Evolutionary conservation across 2,329 filamentous ascomycete genomes (phyloP), one percentile per base, ranked within the genome.

Genomic region (Polychaeton citri): DNA sequence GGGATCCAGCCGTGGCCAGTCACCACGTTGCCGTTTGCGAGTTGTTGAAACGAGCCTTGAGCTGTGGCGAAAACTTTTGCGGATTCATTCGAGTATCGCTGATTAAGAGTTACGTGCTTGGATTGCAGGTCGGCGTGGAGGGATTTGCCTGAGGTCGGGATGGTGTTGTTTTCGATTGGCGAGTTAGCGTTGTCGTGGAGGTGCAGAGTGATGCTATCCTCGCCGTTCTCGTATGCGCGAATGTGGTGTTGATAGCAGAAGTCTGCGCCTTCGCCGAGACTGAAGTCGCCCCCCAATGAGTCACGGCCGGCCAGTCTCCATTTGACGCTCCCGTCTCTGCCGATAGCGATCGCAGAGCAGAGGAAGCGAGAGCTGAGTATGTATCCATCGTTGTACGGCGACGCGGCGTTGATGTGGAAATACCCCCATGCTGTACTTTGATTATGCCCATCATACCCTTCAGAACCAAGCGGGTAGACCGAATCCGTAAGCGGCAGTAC

Each of bases 231-330:
- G 34, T 4, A 40, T 2, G 38, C 38, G 19, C 46, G 37, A 30
- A 48, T 44, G 28, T 48, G 21, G 21, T 46, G 45, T 32, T 46
- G 43, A 24, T 48, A 46, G 19, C 43, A 42, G 31, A 47, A 47
- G 12, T 35, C 32, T 3, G 37, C 44, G 7, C 34, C 40, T 19
- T 33, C 32, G 15, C 12, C 15, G 7, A 15, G 15, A 8, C 18
- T 19, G 20, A 33, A 33, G 32, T 33, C 32, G 33, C 24, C 34
- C 1, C 43, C 44, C n/a, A n/a, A n/a, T n/a, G n/a, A n/a, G 15
- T 41, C 30, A 15, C 38, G 34, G 6, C 44, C 44, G 24, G 42
- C 34, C 5, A 47, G 35, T 6, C 35, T 35, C 46, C 46, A 48
- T 9, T 39, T 28, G 5, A 48, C 40, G 3, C 43, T 28, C 2